These are phyloP conservation scores for Saccharomycopsis oosterbeekiorum DNA, from an alignment of 805 yeast species.

Conservation along the genomic window DNA sequence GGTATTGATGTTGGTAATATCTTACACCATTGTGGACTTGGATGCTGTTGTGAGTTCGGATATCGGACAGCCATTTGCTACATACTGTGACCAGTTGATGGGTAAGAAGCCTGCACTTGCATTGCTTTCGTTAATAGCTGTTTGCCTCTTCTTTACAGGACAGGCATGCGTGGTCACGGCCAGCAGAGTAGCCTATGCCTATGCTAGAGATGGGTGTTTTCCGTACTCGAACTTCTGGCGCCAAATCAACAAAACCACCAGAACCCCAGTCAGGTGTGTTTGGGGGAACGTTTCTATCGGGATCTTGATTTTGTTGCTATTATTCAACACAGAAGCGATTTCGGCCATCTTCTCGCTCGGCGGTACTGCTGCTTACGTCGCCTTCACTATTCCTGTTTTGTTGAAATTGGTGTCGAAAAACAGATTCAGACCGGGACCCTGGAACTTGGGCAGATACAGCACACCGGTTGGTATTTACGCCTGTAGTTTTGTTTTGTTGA, in stretches of 20 bases:
- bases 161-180: slow-evolving; percentile 48
- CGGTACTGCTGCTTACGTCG: slow-evolving; percentile 34
- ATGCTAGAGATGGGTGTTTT: slow-evolving; percentile 66
- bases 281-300: slow-evolving; percentile 30
- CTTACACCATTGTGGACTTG: slow-evolving; percentile 45
- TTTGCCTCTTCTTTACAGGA: slow-evolving; percentile 60
- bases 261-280: slow-evolving; percentile 62
- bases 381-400: slow-evolving; percentile 33
- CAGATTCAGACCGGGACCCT: slow-evolving; percentile 56
- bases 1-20: slow-evolving; percentile 40
- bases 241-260: slow-evolving; percentile 42
- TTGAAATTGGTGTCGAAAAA: slow-evolving; percentile 32
- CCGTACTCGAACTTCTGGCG: slow-evolving; percentile 51
- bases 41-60: slow-evolving; percentile 32
- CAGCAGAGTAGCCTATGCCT: slow-evolving; percentile 64
- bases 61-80: slow-evolving; percentile 58
- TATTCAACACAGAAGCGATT: slow-evolving; percentile 33
- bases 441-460: slow-evolving; percentile 44
- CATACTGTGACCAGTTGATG: slow-evolving; percentile 49
- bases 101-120: slow-evolving; percentile 60
- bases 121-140: slow-evolving; percentile 46
- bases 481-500: slow-evolving; percentile 45
- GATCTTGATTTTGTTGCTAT: slow-evolving; percentile 30
- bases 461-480: slow-evolving; percentile 40
- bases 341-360: slow-evolving; percentile 36